phyloP scores from a whole-genome alignment of 2,329 filamentous ascomycete genomes.

The Penicillium sumatraense region DNA sequence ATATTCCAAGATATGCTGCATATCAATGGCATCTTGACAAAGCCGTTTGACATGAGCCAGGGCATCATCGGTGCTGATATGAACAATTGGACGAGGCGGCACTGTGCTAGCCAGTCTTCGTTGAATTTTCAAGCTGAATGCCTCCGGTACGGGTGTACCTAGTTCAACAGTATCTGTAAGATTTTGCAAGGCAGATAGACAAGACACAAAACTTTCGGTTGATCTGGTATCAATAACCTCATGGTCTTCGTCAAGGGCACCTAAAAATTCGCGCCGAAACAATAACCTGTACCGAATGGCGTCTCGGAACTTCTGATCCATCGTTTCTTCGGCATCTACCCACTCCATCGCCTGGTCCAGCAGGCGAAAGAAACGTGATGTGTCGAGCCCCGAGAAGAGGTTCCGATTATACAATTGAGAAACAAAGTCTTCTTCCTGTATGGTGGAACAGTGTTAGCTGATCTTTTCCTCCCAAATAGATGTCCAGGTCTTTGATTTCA shows the following conservation, averaged over 20 bases:
- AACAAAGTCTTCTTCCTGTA: conserved; percentile 92
- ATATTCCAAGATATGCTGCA: conserved; percentile 70
- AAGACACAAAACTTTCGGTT: conserved; percentile 34
- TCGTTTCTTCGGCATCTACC: conserved; percentile 46
- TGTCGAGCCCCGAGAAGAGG: conserved; percentile 68
- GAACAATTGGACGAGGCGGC: conserved; percentile 86
- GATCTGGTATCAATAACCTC: conserved; percentile 35
- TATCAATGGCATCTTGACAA: conserved; percentile 72
- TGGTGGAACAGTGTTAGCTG: conserved; percentile 21
- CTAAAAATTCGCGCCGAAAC: conserved; percentile 62
- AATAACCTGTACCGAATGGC: conserved; percentile 70
- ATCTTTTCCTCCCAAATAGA: too few relatives aligned
- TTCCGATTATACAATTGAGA: conserved; percentile 86
- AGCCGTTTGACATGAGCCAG: conserved; percentile 71
- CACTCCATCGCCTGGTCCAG: conserved; percentile 61
- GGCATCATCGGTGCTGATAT: conserved; percentile 73
- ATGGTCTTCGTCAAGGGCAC: conserved; percentile 44
- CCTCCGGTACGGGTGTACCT: conserved; percentile 69
- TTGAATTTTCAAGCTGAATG: conserved; percentile 90
- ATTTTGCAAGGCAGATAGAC: conserved; percentile 52
- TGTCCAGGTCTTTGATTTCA: neutral
- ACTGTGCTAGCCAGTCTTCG: conserved; percentile 91
- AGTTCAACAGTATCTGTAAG: conserved; percentile 66
- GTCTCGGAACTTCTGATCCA: conserved; percentile 43
- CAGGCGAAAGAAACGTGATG: conserved; percentile 59